phyloP scores from a whole-genome alignment of 2,329 filamentous ascomycete genomes.

The Microthyrium microscopicum region DNA sequence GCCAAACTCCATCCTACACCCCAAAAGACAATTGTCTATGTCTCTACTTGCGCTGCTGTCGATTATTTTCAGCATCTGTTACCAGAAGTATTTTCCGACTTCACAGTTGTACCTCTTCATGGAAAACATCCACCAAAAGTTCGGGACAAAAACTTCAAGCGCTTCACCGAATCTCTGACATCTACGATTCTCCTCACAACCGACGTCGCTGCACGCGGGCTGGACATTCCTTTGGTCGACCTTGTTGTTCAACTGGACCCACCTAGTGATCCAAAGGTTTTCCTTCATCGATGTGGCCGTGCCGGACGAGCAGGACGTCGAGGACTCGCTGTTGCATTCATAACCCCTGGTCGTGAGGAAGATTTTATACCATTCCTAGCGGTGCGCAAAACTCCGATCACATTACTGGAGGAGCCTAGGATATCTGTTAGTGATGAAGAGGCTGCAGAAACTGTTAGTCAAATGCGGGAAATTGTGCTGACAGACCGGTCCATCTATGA shows the following conservation, averaged over 20 bases:
- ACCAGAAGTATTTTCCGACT: slow-evolving; percentile 52
- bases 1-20: slow-evolving; percentile 53
- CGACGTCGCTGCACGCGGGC: slow-evolving; percentile 74
- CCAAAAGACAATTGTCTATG: slow-evolving; percentile 75
- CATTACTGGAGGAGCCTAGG: slow-evolving; percentile 39
- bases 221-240: slow-evolving; percentile 86
- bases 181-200: slow-evolving; percentile 80
- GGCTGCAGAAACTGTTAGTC: slow-evolving; percentile 38
- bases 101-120: slow-evolving; percentile 65
- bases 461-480: slow-evolving; percentile 43
- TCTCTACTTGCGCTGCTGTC: slow-evolving; percentile 86
- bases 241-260: slow-evolving; percentile 80
- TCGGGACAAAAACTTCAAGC: slow-evolving; percentile 70
- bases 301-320: slow-evolving; percentile 48
- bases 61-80: slow-evolving; percentile 84
- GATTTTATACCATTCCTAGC: slow-evolving; percentile 80
- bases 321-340: slow-evolving; percentile 70
- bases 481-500: slow-evolving; percentile 58
- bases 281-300: slow-evolving; percentile 48
- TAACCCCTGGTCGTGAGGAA: slow-evolving; percentile 71
- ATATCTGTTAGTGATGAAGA: slow-evolving; percentile 44
- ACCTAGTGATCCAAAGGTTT: slow-evolving; percentile 73
- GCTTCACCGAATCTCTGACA: slow-evolving; percentile 57
- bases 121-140: slow-evolving; percentile 84
- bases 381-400: slow-evolving; percentile 72